Evolutionary conservation across 2,329 filamentous ascomycete genomes (phyloP).

Genomic region (Samsoniella hepiali): DNA sequence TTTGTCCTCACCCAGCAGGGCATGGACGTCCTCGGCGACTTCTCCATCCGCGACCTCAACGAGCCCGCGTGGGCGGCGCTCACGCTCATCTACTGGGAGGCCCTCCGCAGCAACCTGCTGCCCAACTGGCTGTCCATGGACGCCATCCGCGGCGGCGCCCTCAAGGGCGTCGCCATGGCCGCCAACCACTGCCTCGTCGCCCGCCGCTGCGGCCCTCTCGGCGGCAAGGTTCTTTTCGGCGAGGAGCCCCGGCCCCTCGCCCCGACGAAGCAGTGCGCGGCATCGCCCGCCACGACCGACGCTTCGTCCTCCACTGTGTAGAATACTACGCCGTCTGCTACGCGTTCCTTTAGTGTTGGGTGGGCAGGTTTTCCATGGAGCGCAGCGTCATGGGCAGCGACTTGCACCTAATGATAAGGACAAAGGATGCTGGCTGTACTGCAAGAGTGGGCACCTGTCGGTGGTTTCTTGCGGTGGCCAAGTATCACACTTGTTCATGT

Average conservation of each 20-base stretch:
- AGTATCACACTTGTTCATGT: no score
- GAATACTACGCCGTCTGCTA: background rate
- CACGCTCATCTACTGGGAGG: constrained; percentile 26
- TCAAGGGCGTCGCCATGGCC: constrained; percentile 27
- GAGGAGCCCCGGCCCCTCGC: no score
- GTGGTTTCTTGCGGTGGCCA: no score
- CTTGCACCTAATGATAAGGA: no score
- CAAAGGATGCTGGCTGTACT: no score
- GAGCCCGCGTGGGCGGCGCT: constrained; percentile 24
- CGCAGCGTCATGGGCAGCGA: no score
- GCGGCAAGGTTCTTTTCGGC: constrained; percentile 22
- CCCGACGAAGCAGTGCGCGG: no score
- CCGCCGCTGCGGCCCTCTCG: constrained; percentile 25
- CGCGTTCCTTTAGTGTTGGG: no score
- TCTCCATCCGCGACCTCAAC: constrained; percentile 21
- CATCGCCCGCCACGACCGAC: no score
- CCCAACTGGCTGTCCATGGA: constrained; percentile 35
- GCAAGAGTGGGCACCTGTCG: no score
- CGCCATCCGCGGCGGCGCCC: constrained; percentile 25
- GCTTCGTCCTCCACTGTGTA: background rate
- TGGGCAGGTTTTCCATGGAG: no score
- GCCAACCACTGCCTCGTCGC: constrained; percentile 33
- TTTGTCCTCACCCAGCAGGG: constrained; percentile 27
- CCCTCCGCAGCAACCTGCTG: constrained; percentile 25
- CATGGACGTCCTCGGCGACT: constrained; percentile 6